Percentiles rank a stretch among this genome's conserved stretches.
These are phyloP conservation scores for Eutypa lata DNA, from an alignment of 2,329 filamentous ascomycete genomes.

Conservation along the genomic window DNA sequence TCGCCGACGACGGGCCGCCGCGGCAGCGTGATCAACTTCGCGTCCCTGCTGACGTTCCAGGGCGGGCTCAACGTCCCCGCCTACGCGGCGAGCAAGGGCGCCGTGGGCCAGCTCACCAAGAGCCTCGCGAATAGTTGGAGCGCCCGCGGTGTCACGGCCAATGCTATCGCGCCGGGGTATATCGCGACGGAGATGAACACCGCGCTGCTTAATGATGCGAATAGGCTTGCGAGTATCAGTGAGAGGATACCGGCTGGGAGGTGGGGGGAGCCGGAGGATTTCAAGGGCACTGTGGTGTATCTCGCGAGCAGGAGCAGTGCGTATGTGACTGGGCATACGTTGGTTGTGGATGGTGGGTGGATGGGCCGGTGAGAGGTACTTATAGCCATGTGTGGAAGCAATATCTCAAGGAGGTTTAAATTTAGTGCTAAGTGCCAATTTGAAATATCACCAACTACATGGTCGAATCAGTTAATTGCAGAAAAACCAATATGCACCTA, in stretches of 20 bases:
- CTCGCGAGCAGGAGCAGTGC: slow-evolving; percentile 69
- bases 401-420: too few species aligned
- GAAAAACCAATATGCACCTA: too few species aligned
- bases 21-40: slow-evolving; percentile 80
- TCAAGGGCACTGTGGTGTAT: slow-evolving; percentile 77
- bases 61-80: slow-evolving; percentile 85
- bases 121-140: slow-evolving; percentile 86
- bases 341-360: slow-evolving; percentile 88
- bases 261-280: slow-evolving; percentile 82
- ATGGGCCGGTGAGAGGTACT: slow-evolving; percentile 69
- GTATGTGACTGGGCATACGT: slow-evolving; percentile 77
- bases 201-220: slow-evolving; percentile 70
- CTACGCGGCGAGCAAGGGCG: slow-evolving; percentile 83
- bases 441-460: too few species aligned
- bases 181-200: slow-evolving; percentile 93
- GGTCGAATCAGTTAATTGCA: too few species aligned
- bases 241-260: slow-evolving; percentile 77
- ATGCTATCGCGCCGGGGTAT: slow-evolving; percentile 86
- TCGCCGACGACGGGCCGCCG: slow-evolving; percentile 51
- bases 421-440: too few species aligned
- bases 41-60: slow-evolving; percentile 76
- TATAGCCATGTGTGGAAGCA: too few species aligned
- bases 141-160: slow-evolving; percentile 72
- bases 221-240: slow-evolving; percentile 68
- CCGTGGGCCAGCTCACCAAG: slow-evolving; percentile 81